These are phyloP conservation scores for Sophora flavescens DNA, from an alignment of 306 rosid species.

Conservation along the genomic window DNA sequence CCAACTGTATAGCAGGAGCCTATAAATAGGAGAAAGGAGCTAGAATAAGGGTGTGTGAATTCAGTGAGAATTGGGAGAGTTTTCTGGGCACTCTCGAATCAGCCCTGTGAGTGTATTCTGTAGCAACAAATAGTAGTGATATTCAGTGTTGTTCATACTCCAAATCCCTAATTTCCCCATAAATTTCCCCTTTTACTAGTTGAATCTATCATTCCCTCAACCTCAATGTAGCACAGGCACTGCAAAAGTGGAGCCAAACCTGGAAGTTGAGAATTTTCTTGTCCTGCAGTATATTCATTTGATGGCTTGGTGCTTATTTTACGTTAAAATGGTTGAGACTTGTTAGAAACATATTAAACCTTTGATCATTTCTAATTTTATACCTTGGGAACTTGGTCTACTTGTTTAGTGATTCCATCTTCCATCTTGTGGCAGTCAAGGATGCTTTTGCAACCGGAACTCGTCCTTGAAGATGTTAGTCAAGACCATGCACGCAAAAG, in stretches of 20 bases:
- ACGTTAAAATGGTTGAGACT: not conserved
- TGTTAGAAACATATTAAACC: not conserved
- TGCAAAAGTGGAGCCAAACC: not conserved
- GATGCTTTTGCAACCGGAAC: slow-evolving; percentile 93
- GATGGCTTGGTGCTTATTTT: slow-evolving; percentile 11
- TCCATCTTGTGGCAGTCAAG: slow-evolving; percentile 63
- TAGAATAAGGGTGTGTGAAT: no score
- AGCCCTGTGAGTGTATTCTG: no score
- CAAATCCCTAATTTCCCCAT: no score
- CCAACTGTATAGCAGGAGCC: no score
- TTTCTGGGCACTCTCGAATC: no score
- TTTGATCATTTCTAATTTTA: not conserved
- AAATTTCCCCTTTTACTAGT: no score
- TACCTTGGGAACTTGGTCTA: not conserved
- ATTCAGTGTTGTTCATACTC: no score
- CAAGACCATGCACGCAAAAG: slow-evolving; percentile 98
- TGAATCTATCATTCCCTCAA: no score
- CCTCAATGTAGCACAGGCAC: not conserved
- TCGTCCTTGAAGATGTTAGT: slow-evolving; percentile 94
- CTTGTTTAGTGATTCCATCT: slow-evolving; percentile 19
- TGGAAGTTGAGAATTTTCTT: not conserved
- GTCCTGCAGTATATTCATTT: not conserved
- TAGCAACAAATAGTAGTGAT: no score
- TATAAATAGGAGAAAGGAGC: no score
- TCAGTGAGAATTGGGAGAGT: no score